Base-by-base conservation (phyloP, 768 basidiomycete species). In the Suillus sp. region DNA sequence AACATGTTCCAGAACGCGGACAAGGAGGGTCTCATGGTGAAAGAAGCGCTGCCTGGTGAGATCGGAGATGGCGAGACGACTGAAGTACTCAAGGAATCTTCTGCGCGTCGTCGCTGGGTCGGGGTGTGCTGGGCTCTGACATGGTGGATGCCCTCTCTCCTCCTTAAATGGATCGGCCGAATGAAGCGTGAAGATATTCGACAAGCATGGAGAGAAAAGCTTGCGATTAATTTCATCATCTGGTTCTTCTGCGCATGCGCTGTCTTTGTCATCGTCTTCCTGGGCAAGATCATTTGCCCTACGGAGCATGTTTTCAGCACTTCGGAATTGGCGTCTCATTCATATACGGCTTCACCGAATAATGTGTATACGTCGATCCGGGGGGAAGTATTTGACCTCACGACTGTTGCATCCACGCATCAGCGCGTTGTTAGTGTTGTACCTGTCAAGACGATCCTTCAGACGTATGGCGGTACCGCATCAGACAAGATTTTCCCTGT, bases 131-230 rank as follows among this genome's bases (percentile, higher is more conserved):
- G 93, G 91, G 72, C 92, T 18, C 79, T 98, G 59, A 99, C 97
- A 1, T 99, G 84, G 81, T 99, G 94, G 93, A 77, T 95, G 6
- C 97, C 96, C 0, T 87, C 83, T 14, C 83, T 82, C 3, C 75
- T 88, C 58, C 78, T 99, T 48, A 81, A 76, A 11, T 87, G 84
- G 72, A 65, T 93, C 60, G 95, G 96, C 1, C 83, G 93, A 34
- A 97, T 98, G 95, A 97, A 98, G 78, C 90, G 96, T 8, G 75
- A 90, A 66, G 97, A 99, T 70, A 83, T 99, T 27, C 86, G 91
- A 30, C 95, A 98, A 75, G 97, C 97, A 1, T 99, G 97, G 97
- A 81, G 96, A 63, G 97, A 99, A 78, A 99, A 99, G 76, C 81
- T 98, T 1, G 93, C 94, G 3, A 84, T 98, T 71, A 98, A 99